Conservation (phyloP, 345 rosid species). For the Corchorus capsularis region DNA sequence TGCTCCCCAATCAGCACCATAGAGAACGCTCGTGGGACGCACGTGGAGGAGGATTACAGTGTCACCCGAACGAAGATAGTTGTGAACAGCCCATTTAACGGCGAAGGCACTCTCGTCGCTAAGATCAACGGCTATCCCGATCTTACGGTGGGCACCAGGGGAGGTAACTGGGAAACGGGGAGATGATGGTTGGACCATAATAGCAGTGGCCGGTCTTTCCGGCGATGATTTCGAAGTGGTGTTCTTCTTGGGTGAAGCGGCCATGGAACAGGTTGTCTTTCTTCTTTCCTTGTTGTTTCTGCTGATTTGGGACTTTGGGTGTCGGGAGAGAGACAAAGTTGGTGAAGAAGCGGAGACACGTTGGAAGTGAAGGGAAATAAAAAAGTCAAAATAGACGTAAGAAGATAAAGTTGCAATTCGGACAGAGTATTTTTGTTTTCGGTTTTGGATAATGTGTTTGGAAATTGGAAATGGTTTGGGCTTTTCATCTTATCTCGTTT, state of each 20-base stretch:
- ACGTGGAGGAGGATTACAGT: constrained; percentile 79
- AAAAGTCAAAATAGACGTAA: not conserved
- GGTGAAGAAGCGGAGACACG: constrained; percentile 24
- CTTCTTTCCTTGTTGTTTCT: not conserved
- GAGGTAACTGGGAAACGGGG: constrained; percentile 56
- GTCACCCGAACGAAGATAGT: constrained; percentile 85
- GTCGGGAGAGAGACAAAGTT: not conserved
- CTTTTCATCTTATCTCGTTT: not conserved
- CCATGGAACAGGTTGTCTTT: not conserved
- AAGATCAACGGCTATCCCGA: constrained; percentile 90
- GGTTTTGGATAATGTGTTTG: not conserved
- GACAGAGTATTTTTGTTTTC: not conserved
- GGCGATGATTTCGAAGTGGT: constrained; percentile 31
- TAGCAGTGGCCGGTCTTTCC: constrained; percentile 38
- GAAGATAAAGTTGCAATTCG: not conserved
- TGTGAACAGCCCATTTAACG: constrained; percentile 82
- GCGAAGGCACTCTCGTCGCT: constrained; percentile 87
- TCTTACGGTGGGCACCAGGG: constrained; percentile 58
- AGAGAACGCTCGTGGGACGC: constrained; percentile 69
- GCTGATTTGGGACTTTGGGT: not conserved
- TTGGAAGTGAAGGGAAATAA: not conserved
- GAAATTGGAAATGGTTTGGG: not conserved
- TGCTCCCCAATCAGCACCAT: constrained; percentile 94
- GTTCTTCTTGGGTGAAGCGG: constrained; percentile 9
- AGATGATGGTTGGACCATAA: constrained; percentile 67